These are phyloP conservation scores for Rhizophora apiculata DNA, from an alignment of 345 rosid genomes.

Conservation along the genomic window DNA sequence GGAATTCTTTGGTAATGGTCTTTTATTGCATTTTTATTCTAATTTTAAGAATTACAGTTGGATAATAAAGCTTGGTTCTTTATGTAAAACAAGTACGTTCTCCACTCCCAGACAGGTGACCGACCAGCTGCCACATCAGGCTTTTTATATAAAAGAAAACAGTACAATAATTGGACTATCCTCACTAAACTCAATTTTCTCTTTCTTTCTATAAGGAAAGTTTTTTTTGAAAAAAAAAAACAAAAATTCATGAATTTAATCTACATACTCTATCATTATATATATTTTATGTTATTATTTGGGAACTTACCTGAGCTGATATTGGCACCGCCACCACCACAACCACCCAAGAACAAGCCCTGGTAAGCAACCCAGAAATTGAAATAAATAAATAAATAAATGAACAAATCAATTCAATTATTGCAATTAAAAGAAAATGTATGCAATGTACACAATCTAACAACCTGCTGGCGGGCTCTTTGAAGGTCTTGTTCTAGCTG, in stretches of 20 bases:
- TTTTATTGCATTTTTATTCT: background rate
- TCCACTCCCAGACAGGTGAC: background rate
- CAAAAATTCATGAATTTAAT: background rate
- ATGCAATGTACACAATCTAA: background rate
- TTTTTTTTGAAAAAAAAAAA: too few species aligned
- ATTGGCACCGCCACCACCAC: slow-evolving; percentile 49
- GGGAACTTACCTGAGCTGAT: slow-evolving; percentile 67
- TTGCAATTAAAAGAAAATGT: background rate
- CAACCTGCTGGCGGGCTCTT: slow-evolving; percentile 90
- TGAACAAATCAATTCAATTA: background rate
- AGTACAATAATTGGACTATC: background rate
- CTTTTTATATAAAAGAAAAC: background rate
- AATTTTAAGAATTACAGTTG: background rate
- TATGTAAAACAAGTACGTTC: background rate
- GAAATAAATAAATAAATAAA: background rate
- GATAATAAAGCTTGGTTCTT: background rate
- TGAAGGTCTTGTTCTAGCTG: slow-evolving; percentile 97
- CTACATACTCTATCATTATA: too few species aligned
- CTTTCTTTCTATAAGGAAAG: too few species aligned
- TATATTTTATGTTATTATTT: too few species aligned
- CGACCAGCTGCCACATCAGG: background rate
- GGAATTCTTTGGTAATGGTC: background rate
- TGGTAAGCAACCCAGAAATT: slow-evolving; percentile 19
- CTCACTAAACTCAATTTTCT: background rate
- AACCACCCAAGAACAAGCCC: slow-evolving; percentile 87